Conservation (phyloP, 2,329 filamentous ascomycete species). For the Ascochyta viciae-villosae region DNA sequence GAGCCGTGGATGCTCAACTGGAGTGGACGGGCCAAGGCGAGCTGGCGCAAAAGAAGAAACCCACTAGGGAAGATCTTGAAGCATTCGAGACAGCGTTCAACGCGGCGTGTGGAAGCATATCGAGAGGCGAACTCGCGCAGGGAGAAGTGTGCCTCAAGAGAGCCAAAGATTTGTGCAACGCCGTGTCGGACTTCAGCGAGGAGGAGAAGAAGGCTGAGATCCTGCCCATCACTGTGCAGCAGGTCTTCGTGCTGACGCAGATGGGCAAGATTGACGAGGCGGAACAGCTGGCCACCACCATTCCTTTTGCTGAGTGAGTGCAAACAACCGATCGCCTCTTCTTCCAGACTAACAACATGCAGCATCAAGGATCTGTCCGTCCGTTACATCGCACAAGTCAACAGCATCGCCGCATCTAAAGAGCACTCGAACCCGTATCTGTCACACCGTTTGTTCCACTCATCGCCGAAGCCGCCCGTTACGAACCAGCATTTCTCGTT, state of each 20-base stretch:
- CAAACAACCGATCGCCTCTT: too few relatives aligned
- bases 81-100: constrained; percentile 86
- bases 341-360: constrained; percentile 19
- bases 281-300: constrained; percentile 65
- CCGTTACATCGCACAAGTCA: constrained; percentile 71
- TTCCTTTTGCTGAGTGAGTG: constrained; percentile 68
- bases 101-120: constrained; percentile 75
- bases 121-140: constrained; percentile 69
- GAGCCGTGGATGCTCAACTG: constrained; percentile 74
- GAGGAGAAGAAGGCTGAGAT: constrained; percentile 78
- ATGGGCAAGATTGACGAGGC: constrained; percentile 73
- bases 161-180: constrained; percentile 74
- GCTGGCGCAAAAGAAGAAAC: constrained; percentile 61
- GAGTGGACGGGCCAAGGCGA: constrained; percentile 69
- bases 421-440: constrained; percentile 70
- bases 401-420: constrained; percentile 60
- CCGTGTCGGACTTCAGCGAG: constrained; percentile 73
- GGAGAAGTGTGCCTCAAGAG: constrained; percentile 73
- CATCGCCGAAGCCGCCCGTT: constrained; percentile 59
- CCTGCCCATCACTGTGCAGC: constrained; percentile 77
- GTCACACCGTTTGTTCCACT: constrained; percentile 67
- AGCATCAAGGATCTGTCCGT: constrained; percentile 74
- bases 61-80: constrained; percentile 68
- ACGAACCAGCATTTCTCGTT: constrained; percentile 75
- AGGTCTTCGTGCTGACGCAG: constrained; percentile 73